Percentiles rank a stretch among this genome's conserved stretches.
These are phyloP conservation scores for Nepenthes mirabilis DNA, from an alignment of 148 eudicot genomes.

Conservation along the genomic window DNA sequence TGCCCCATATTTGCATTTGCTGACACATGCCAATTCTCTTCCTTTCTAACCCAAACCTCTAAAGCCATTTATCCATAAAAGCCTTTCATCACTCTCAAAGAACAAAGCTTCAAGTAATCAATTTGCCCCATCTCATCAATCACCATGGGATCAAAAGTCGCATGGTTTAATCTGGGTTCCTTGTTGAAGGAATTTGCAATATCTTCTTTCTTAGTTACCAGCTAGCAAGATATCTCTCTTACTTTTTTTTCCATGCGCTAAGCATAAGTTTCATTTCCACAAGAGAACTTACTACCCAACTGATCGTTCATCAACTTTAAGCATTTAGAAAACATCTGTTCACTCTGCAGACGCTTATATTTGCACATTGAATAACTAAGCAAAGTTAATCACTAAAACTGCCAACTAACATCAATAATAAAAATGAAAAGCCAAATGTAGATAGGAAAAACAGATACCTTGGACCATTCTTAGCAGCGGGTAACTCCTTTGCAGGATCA, in stretches of 20 bases:
- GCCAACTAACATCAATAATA: background rate
- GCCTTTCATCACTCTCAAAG: too few relatives aligned
- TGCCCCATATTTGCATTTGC: too few relatives aligned
- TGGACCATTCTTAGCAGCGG: slow-evolving; percentile 49
- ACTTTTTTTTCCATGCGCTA: background rate
- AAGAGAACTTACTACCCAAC: background rate
- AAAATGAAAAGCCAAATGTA: background rate
- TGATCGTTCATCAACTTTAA: background rate
- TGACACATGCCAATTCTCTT: too few relatives aligned
- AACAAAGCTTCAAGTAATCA: background rate
- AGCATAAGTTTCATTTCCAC: background rate
- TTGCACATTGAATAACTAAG: background rate
- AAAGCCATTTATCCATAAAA: too few relatives aligned
- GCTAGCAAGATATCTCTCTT: too few relatives aligned
- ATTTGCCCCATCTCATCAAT: too few relatives aligned
- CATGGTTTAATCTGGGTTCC: too few relatives aligned
- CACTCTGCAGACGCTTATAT: background rate
- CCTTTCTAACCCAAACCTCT: too few relatives aligned
- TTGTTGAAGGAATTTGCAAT: background rate
- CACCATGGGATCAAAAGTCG: too few relatives aligned
- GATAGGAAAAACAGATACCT: slow-evolving; percentile 22
- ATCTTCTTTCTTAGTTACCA: too few relatives aligned
- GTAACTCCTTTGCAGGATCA: slow-evolving; percentile 37
- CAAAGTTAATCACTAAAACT: background rate
- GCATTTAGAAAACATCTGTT: too few relatives aligned